phyloP scores from a whole-genome alignment of 208 protist species.

The Leishmania aethiopica region DNA sequence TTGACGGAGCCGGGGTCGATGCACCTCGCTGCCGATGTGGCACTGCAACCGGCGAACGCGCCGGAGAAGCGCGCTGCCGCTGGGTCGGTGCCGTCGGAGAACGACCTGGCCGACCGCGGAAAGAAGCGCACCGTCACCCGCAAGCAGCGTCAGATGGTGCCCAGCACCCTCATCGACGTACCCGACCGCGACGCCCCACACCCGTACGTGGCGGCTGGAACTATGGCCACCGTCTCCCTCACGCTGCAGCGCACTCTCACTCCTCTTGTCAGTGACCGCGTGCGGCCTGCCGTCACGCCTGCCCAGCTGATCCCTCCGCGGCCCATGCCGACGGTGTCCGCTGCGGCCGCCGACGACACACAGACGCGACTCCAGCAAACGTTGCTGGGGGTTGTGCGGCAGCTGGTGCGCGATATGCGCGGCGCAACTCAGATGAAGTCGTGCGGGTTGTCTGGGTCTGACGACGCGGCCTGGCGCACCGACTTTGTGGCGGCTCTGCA shows the following conservation, averaged over 20 bases:
- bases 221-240: slow-evolving; percentile 61
- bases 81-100: background rate
- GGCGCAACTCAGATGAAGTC: background rate
- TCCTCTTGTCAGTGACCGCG: slow-evolving; percentile 74
- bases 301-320: slow-evolving; percentile 71
- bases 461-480: slow-evolving; percentile 33
- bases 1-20: slow-evolving; percentile 73
- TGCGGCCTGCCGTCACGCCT: slow-evolving; percentile 65
- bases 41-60: slow-evolving; percentile 37
- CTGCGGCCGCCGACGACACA: slow-evolving; percentile 30
- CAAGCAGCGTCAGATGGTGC: slow-evolving; percentile 54
- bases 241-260: slow-evolving; percentile 67
- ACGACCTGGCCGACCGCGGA: slow-evolving; percentile 23
- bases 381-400: slow-evolving; percentile 31
- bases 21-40: slow-evolving; percentile 35
- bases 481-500: slow-evolving; percentile 69
- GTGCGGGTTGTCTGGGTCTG: background rate
- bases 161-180: slow-evolving; percentile 67
- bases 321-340: slow-evolving; percentile 17
- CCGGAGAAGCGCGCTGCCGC: background rate
- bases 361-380: slow-evolving; percentile 33
- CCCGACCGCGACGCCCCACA: slow-evolving; percentile 56
- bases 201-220: slow-evolving; percentile 68
- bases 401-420: slow-evolving; percentile 33
- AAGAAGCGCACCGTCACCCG: slow-evolving; percentile 39